These are phyloP conservation scores for Pleurotus ostreatus DNA, from an alignment of 768 basidiomycete genomes.

Conservation along the genomic window DNA sequence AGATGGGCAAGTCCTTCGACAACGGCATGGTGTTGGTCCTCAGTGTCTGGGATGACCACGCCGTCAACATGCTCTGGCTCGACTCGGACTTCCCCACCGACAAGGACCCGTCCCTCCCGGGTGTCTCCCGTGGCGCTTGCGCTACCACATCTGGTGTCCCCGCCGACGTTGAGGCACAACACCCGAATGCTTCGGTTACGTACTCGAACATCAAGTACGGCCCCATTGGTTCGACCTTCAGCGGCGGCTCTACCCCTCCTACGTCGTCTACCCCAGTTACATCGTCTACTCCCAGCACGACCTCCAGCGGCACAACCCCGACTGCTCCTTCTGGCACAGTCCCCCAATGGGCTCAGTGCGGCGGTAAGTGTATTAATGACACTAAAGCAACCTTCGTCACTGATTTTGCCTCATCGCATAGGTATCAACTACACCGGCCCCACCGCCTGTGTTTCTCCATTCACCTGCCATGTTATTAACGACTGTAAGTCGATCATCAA, in stretches of 20 bases:
- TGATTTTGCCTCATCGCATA: slow-evolving; percentile 1
- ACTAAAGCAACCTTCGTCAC: not conserved
- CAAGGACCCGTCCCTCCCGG: slow-evolving; percentile 29
- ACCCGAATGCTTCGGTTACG: slow-evolving; percentile 38
- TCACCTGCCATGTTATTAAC: slow-evolving; percentile 23
- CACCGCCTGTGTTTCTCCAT: slow-evolving; percentile 24
- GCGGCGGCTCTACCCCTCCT: slow-evolving; percentile 11
- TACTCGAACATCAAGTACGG: slow-evolving; percentile 56
- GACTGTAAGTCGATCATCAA: slow-evolving; percentile 2
- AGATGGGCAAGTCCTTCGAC: slow-evolving; percentile 29
- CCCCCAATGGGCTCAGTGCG: slow-evolving; percentile 31
- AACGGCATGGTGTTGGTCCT: slow-evolving; percentile 47
- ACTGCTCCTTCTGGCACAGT: slow-evolving; percentile 19
- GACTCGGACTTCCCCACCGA: slow-evolving; percentile 43
- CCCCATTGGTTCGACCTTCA: slow-evolving; percentile 42
- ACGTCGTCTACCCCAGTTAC: not conserved
- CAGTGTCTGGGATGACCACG: slow-evolving; percentile 52
- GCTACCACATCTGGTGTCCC: slow-evolving; percentile 43
- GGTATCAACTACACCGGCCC: slow-evolving; percentile 24
- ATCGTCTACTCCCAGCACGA: slow-evolving; percentile 12
- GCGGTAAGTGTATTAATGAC: slow-evolving; percentile 9
- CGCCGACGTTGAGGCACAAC: slow-evolving; percentile 34
- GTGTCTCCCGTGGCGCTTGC: slow-evolving; percentile 48
- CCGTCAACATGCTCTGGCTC: slow-evolving; percentile 54
- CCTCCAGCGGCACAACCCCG: slow-evolving; percentile 19